Evolutionary conservation across 176 grass and related monocot species (phyloP).

Genomic region (Pharus latifolius): DNA sequence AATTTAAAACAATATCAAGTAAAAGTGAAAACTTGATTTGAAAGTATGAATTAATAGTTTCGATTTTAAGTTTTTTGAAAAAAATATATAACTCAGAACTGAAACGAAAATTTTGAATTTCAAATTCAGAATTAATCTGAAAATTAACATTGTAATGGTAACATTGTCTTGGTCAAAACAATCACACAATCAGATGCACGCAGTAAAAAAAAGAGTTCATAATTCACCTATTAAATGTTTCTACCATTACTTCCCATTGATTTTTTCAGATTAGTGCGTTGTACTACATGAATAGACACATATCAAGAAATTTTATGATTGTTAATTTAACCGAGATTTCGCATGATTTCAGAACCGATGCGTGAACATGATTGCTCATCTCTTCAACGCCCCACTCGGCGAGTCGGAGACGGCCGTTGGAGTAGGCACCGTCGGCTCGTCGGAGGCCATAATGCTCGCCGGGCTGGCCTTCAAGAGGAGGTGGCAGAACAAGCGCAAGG

Average conservation of each 20-base stretch:
- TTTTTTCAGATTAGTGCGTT: too few species aligned
- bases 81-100: too few species aligned
- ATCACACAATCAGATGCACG: too few species aligned
- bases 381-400: conserved; percentile 77
- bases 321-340: background rate
- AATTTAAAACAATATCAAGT: too few species aligned
- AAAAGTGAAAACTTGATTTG: too few species aligned
- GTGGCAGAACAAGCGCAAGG: conserved; percentile 85
- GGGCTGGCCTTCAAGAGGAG: conserved; percentile 75
- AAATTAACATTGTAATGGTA: too few species aligned
- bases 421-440: conserved; percentile 76
- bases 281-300: background rate
- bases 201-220: too few species aligned
- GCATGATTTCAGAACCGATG: conserved; percentile 52
- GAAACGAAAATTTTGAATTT: background rate
- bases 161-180: too few species aligned
- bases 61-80: too few species aligned
- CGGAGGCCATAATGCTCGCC: conserved; percentile 91
- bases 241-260: too few species aligned
- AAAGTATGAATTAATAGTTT: too few species aligned
- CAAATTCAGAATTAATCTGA: background rate
- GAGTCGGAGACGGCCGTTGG: conserved; percentile 58
- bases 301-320: background rate
- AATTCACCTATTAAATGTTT: too few species aligned
- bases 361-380: conserved; percentile 88